Base-by-base conservation (phyloP, 495 filamentous ascomycete species). In the Evansstolkia leycettana region DNA sequence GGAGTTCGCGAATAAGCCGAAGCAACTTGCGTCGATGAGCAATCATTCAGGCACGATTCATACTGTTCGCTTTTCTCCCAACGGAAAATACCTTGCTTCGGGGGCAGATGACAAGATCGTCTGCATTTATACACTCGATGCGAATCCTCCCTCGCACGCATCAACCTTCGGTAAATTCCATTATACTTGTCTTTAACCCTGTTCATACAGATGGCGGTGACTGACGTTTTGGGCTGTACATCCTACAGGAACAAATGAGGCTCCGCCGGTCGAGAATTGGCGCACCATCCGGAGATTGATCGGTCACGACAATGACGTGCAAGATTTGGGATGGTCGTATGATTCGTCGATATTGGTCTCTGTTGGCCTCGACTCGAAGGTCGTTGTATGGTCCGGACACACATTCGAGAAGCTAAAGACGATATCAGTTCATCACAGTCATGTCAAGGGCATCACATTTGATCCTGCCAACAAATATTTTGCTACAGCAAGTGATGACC, bases 391-490 rank as follows among this genome's bases (percentile, higher is more conserved):
- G 90, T 94, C 87, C 1, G 90, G 90, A 11, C 78, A 86, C 56
- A 95, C 89, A 12, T 99, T 99, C 46, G 90, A 99, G 58, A 95
- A 93, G 63, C 69, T 99, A 34, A 96, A 95, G 67, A 84, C 80
- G 2, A 64, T 99, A 8, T 75, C 82, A 6, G 74, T 84, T 27
- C 90, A 99, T 48, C 83, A 92, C 51, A 94, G 87, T 50, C 90
- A 95, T 50, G 92, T 99, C 53, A 99, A 99, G 56, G 90, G 90
- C 16, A 84, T 99, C 48, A 93, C 87, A 1, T 99, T 99, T 51
- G 90, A 99, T 50, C 90, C 90, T 1, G 92, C 92, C 13, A 96
- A 95, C 62, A 96, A 96, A 51, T 96, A 93, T 65, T 99, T 99
- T 59, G 90, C 90, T 17, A 99, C 90, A 1, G 87, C 90, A 1